Evolutionary conservation across 768 basidiomycete genomes (phyloP).

Genomic region (Glaciozyma antarctica): DNA sequence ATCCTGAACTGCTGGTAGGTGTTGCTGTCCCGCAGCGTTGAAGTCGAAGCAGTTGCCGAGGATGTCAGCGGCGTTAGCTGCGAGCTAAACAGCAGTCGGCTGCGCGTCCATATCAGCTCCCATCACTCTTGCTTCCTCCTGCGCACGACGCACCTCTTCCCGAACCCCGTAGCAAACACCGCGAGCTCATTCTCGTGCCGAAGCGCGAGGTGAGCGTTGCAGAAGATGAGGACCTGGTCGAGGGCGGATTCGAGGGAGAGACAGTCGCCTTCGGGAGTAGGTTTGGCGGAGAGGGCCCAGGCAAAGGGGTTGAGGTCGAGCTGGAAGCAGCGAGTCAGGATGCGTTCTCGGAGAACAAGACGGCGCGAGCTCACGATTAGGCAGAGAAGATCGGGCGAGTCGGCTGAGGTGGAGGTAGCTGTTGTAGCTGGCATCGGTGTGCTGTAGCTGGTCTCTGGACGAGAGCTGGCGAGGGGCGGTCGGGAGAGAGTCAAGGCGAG

Average conservation of each 20-base stretch:
- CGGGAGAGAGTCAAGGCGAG: too few relatives aligned
- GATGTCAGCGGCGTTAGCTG: conserved; percentile 6
- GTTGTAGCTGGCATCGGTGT: too few relatives aligned
- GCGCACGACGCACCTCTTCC: conserved; percentile 54
- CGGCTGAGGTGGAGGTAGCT: not conserved
- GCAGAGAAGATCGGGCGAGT: conserved; percentile 19
- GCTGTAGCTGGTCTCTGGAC: too few relatives aligned
- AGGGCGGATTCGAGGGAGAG: conserved; percentile 65
- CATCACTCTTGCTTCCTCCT: not conserved
- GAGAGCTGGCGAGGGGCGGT: too few relatives aligned
- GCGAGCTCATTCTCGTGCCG: conserved; percentile 87
- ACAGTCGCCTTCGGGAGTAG: conserved; percentile 37
- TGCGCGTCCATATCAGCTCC: not conserved
- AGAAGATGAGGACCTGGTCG: conserved; percentile 74
- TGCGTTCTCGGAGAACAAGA: not conserved
- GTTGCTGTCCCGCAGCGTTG: conserved; percentile 51
- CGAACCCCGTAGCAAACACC: conserved; percentile 79
- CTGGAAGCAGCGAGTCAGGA: conserved; percentile 7
- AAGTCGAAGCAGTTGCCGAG: conserved; percentile 5
- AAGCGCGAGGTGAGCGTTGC: conserved; percentile 84
- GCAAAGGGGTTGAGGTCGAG: conserved; percentile 35
- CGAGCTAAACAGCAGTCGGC: conserved; percentile 25
- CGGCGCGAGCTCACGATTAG: conserved; percentile 11
- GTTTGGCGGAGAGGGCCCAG: conserved; percentile 18
- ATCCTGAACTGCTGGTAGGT: conserved; percentile 73